phyloP scores from a whole-genome alignment of 805 yeast species.

The Wickerhamomyces kurtzmanii region DNA sequence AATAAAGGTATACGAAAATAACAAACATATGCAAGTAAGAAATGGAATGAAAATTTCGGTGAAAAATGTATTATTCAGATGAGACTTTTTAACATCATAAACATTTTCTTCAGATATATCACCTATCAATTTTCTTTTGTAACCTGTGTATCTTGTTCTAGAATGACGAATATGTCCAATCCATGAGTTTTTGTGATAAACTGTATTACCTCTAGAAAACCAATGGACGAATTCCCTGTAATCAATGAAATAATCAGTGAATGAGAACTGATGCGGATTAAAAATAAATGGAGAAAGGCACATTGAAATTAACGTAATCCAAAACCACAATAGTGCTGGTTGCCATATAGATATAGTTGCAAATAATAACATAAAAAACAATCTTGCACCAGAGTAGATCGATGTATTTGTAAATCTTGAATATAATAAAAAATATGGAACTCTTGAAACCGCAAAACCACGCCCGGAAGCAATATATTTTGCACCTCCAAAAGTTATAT shows the following conservation, averaged over 20 bases:
- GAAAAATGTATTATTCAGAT: slow-evolving; percentile 64
- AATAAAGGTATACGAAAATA: slow-evolving; percentile 68
- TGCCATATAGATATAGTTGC: slow-evolving; percentile 79
- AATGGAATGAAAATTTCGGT: slow-evolving; percentile 75
- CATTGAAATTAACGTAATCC: slow-evolving; percentile 60
- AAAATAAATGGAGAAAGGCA: slow-evolving; percentile 64
- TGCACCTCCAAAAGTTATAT: slow-evolving; percentile 87
- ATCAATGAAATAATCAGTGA: slow-evolving; percentile 62
- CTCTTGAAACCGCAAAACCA: slow-evolving; percentile 83
- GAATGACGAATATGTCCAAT: slow-evolving; percentile 60
- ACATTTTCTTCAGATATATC: slow-evolving; percentile 55
- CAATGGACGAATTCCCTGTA: slow-evolving; percentile 57
- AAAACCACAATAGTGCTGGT: slow-evolving; percentile 61
- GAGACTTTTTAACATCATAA: slow-evolving; percentile 66
- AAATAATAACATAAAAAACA: slow-evolving; percentile 62
- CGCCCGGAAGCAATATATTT: slow-evolving; percentile 87
- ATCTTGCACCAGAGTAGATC: slow-evolving; percentile 67
- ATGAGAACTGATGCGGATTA: slow-evolving; percentile 70
- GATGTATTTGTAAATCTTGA: slow-evolving; percentile 70
- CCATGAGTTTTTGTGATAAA: slow-evolving; percentile 71
- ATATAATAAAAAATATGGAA: slow-evolving; percentile 62
- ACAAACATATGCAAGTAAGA: slow-evolving; percentile 56
- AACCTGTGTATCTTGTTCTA: slow-evolving; percentile 88
- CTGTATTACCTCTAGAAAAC: slow-evolving; percentile 73
- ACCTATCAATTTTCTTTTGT: slow-evolving; percentile 61